Percentiles rank a stretch among this genome's conserved stretches.
Evolutionary conservation across 805 yeast species (phyloP).

Genomic region (Starmerella apicola): DNA sequence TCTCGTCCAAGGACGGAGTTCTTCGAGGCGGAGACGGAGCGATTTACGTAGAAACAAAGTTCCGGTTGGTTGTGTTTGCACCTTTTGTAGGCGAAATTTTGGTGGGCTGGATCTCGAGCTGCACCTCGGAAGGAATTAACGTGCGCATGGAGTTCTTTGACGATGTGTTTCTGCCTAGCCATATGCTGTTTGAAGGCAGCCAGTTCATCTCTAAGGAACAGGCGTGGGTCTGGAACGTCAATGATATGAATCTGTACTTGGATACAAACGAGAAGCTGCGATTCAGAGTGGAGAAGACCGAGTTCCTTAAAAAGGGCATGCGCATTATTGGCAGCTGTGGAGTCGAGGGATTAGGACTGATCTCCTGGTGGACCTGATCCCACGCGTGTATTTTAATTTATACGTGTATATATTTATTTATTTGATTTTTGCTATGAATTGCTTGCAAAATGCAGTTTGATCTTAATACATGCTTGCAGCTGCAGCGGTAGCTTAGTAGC

Average conservation of each 20-base stretch:
- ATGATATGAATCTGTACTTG: slow-evolving; percentile 61
- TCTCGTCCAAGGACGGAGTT: slow-evolving; percentile 75
- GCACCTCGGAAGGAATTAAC: slow-evolving; percentile 77
- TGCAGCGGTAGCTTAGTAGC: no score
- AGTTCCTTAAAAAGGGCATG: slow-evolving; percentile 67
- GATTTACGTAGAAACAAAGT: slow-evolving; percentile 54
- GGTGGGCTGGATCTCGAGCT: slow-evolving; percentile 85
- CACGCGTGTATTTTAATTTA: no score
- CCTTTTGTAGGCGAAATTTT: slow-evolving; percentile 91
- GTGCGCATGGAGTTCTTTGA: slow-evolving; percentile 77
- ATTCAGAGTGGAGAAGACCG: slow-evolving; percentile 81
- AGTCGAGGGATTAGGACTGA: slow-evolving; percentile 92
- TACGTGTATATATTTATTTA: no score
- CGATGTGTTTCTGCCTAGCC: slow-evolving; percentile 80
- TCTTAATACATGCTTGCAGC: no score
- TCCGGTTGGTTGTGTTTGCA: slow-evolving; percentile 71
- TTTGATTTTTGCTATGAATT: no score
- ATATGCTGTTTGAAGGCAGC: slow-evolving; percentile 67
- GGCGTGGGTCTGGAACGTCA: slow-evolving; percentile 89
- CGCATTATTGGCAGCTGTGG: slow-evolving; percentile 82
- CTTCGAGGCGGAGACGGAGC: slow-evolving; percentile 93
- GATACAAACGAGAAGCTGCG: slow-evolving; percentile 87
- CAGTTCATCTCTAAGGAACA: slow-evolving; percentile 56
- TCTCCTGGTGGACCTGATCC: slow-evolving; percentile 99
- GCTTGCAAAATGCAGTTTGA: no score